phyloP scores from a whole-genome alignment of 805 yeast genomes.

The Candida ipomoeae region DNA sequence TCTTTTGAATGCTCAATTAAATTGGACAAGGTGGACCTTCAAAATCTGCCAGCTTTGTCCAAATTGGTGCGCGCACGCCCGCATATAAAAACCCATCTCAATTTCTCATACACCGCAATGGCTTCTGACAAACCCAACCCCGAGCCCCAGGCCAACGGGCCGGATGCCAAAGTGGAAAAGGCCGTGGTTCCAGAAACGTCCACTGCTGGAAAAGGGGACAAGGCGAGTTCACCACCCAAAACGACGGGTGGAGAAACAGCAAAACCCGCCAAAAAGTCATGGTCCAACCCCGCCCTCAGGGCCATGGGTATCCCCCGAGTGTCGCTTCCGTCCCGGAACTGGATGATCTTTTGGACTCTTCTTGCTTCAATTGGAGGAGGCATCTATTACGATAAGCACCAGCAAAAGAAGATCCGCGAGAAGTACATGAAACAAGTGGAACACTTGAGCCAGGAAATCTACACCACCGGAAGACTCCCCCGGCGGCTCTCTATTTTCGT shows the following conservation, averaged over 20 bases:
- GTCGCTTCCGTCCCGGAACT: conserved; percentile 83
- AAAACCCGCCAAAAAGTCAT: conserved; percentile 35
- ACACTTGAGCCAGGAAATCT: conserved; percentile 43
- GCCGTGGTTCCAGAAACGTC: too few species aligned
- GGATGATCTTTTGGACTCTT: conserved; percentile 85
- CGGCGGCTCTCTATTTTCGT: conserved; percentile 77
- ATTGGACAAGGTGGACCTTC: background rate
- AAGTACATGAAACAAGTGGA: conserved; percentile 63
- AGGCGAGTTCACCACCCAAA: too few species aligned
- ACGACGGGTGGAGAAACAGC: too few species aligned
- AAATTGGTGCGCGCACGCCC: conserved; percentile 2
- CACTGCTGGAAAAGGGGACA: too few species aligned
- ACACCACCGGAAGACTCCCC: conserved; percentile 50
- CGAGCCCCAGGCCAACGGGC: background rate
- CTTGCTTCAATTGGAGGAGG: conserved; percentile 69
- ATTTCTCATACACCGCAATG: background rate
- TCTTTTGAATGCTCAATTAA: too few species aligned
- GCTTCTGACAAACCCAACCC: conserved; percentile 1
- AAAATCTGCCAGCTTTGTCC: background rate
- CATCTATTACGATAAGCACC: conserved; percentile 68
- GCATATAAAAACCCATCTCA: background rate
- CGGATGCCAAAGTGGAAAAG: too few species aligned
- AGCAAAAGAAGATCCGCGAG: conserved; percentile 62
- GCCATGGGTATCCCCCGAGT: conserved; percentile 81
- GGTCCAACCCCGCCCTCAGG: conserved; percentile 72